These are phyloP conservation scores for Xylariaceae sp. DNA, from an alignment of 2,329 filamentous ascomycete genomes.

Conservation along the genomic window DNA sequence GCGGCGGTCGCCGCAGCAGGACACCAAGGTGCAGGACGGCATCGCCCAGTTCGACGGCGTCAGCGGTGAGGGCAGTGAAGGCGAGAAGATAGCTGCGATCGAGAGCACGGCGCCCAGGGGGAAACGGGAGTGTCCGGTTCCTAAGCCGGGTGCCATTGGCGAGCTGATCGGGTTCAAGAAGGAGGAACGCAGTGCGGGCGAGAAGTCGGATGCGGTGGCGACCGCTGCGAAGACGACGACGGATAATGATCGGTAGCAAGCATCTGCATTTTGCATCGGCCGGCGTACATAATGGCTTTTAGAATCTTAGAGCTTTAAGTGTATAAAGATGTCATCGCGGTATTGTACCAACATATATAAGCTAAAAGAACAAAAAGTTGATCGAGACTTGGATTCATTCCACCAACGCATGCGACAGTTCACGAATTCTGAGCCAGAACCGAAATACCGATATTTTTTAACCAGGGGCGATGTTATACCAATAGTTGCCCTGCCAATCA, in stretches of 20 bases:
- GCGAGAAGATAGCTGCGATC: neutral
- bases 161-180: slow-evolving; percentile 66
- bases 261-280: neutral
- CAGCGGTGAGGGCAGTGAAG: slow-evolving; percentile 11
- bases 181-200: neutral
- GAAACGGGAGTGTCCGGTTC: slow-evolving; percentile 80
- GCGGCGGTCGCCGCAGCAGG: slow-evolving; percentile 29
- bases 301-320: neutral
- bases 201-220: neutral
- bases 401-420: neutral
- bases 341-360: neutral
- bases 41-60: slow-evolving; percentile 42
- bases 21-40: slow-evolving; percentile 39
- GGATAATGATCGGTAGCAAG: slow-evolving; percentile 8
- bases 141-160: slow-evolving; percentile 80
- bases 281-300: neutral
- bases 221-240: neutral
- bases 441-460: neutral
- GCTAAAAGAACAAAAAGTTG: neutral
- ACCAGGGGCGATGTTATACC: neutral
- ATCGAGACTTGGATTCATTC: neutral
- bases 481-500: neutral
- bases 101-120: slow-evolving; percentile 31
- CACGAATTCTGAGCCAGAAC: neutral
- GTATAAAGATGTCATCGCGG: neutral